Evolutionary conservation across 495 filamentous ascomycete species (phyloP).

Genomic region (Tuber umbilicatum): DNA sequence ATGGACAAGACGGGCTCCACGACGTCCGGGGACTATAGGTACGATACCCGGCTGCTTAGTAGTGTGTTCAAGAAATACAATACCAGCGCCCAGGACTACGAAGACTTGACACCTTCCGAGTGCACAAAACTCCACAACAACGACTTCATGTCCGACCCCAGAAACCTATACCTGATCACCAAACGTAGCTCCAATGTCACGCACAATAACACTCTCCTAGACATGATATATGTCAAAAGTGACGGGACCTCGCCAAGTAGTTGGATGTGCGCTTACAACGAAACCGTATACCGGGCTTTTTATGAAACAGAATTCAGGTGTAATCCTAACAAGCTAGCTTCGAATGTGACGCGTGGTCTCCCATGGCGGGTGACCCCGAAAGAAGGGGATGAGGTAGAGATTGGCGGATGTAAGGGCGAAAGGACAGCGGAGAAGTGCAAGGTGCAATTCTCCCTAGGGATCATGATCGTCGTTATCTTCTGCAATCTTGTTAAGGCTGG

Average conservation of each 20-base stretch:
- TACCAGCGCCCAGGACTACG: neutral
- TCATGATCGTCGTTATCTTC: conserved; percentile 43
- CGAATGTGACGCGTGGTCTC: neutral
- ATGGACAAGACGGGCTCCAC: too few relatives aligned
- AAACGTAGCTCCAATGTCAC: too few relatives aligned
- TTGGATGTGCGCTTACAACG: conserved; percentile 6
- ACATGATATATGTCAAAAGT: neutral
- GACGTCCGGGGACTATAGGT: too few relatives aligned
- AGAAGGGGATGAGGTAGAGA: too few relatives aligned
- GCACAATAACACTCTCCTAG: neutral
- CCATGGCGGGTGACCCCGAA: neutral
- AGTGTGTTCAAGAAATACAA: neutral
- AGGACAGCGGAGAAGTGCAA: conserved; percentile 14
- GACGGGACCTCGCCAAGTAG: too few relatives aligned
- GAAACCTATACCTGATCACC: neutral
- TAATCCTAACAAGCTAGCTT: too few relatives aligned
- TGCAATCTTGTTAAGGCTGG: conserved; percentile 42
- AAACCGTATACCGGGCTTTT: too few relatives aligned
- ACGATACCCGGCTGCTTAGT: too few relatives aligned
- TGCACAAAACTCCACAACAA: too few relatives aligned
- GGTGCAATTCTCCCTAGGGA: conserved; percentile 41
- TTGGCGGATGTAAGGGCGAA: conserved; percentile 6
- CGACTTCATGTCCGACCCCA: too few relatives aligned
- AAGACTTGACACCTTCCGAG: neutral
- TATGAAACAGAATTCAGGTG: too few relatives aligned